Conservation (phyloP, 257 asterid species). For the Verbena officinalis region DNA sequence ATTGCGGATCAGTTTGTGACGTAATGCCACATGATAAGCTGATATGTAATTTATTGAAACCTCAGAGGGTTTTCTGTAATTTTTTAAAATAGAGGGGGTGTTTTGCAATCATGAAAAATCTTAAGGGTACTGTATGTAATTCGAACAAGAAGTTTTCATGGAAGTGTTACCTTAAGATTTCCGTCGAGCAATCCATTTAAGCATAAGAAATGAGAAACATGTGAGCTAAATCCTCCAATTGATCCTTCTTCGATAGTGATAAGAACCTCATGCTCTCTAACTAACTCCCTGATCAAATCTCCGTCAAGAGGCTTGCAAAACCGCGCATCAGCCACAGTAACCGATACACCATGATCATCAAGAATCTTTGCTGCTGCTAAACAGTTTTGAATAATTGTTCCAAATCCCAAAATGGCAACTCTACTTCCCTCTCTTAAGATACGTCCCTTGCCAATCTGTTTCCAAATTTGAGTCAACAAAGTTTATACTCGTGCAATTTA, state of each 20-base stretch:
- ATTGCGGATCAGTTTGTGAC: no score
- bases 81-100: no score
- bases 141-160: no score
- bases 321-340: constrained; percentile 42
- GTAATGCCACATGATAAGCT: no score
- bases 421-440: constrained; percentile 30
- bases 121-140: no score
- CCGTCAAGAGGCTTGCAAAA: constrained; percentile 49
- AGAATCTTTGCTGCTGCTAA: constrained; percentile 35
- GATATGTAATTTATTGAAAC: no score
- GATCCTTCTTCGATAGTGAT: constrained; percentile 60
- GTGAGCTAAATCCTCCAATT: constrained; percentile 58
- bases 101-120: no score
- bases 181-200: constrained; percentile 50
- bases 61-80: no score
- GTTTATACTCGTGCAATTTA: no score
- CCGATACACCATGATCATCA: constrained; percentile 14
- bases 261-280: constrained; percentile 45
- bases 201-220: constrained; percentile 52
- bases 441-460: constrained; percentile 42
- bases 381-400: constrained; percentile 36
- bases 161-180: constrained; percentile 47
- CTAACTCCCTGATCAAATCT: constrained; percentile 34
- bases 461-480: not conserved
- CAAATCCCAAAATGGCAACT: constrained; percentile 38